Conservation (phyloP, 495 filamentous ascomycete species). For the Annulohypoxylon maeteangense region DNA sequence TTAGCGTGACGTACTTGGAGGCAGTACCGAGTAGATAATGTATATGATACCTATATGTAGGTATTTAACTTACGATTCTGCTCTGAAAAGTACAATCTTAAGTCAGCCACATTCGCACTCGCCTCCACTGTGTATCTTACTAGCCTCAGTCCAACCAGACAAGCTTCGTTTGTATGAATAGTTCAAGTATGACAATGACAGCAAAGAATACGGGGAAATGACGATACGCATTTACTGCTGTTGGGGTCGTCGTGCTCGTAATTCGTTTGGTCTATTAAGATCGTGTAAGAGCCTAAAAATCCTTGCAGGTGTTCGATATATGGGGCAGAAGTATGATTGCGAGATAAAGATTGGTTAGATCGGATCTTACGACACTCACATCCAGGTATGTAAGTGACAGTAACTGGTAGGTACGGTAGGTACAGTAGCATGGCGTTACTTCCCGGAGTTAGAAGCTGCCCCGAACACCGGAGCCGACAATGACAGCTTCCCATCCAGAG, state of each 20-base stretch:
- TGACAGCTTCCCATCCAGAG: neutral
- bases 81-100: neutral
- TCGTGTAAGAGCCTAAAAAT: neutral
- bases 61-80: neutral
- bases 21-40: neutral
- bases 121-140: neutral
- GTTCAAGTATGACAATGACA: neutral
- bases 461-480: constrained; percentile 7
- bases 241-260: neutral
- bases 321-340: neutral
- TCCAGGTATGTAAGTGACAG: neutral
- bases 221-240: neutral
- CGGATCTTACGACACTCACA: neutral
- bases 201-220: neutral
- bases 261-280: neutral
- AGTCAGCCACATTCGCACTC: neutral
- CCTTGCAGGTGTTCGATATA: neutral
- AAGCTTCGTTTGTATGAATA: neutral
- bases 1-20: neutral
- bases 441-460: neutral
- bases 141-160: neutral
- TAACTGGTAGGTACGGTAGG: neutral
- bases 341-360: neutral
- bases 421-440: neutral
- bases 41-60: neutral